A percentile compares a stretch with the other conserved stretches of the same genome.
Conservation (phyloP, 768 basidiomycete species). For the Leccinum fibrillosum region DNA sequence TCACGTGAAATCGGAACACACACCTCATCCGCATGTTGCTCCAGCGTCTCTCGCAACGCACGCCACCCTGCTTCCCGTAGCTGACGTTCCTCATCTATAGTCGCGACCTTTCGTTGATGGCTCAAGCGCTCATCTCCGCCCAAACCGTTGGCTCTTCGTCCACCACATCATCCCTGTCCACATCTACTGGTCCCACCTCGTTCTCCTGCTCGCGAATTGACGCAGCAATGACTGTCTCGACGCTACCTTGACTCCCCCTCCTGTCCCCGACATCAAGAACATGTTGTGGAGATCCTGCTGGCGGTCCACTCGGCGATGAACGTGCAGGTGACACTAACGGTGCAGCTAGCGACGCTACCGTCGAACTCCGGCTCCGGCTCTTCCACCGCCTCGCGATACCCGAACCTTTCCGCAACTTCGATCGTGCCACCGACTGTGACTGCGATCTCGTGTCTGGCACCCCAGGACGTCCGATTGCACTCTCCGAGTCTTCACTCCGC, state of each 20-base stretch:
- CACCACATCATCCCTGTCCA: slow-evolving; percentile 27
- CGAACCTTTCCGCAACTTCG: slow-evolving; percentile 31
- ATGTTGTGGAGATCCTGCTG: slow-evolving; percentile 15
- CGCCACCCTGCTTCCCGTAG: slow-evolving; percentile 56
- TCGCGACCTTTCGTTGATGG: slow-evolving; percentile 14
- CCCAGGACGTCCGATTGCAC: slow-evolving; percentile 1
- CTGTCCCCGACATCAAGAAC: slow-evolving; percentile 30
- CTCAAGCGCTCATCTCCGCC: slow-evolving; percentile 22
- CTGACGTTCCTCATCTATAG: slow-evolving; percentile 48
- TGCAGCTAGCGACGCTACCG: slow-evolving; percentile 56
- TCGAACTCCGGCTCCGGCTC: slow-evolving; percentile 61
- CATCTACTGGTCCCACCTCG: slow-evolving; percentile 16
- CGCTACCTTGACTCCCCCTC: slow-evolving; percentile 61
- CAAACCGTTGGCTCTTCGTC: slow-evolving; percentile 26
- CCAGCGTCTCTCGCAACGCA: slow-evolving; percentile 52
- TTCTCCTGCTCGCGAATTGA: slow-evolving; percentile 41
- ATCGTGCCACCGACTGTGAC: slow-evolving; percentile 31
- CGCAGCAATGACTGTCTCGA: slow-evolving; percentile 65
- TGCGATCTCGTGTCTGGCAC: slow-evolving; percentile 7
- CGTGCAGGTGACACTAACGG: slow-evolving; percentile 23
- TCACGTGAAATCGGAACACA: slow-evolving; percentile 4
- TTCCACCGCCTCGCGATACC: slow-evolving; percentile 17
- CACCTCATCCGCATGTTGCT: slow-evolving; percentile 61
- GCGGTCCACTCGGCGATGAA: slow-evolving; percentile 11
- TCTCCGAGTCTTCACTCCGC: slow-evolving; percentile 31